Percentiles rank a stretch among this genome's conserved stretches.
These are phyloP conservation scores for Wilcoxina mikolae DNA, from an alignment of 495 filamentous ascomycete species.

Conservation along the genomic window DNA sequence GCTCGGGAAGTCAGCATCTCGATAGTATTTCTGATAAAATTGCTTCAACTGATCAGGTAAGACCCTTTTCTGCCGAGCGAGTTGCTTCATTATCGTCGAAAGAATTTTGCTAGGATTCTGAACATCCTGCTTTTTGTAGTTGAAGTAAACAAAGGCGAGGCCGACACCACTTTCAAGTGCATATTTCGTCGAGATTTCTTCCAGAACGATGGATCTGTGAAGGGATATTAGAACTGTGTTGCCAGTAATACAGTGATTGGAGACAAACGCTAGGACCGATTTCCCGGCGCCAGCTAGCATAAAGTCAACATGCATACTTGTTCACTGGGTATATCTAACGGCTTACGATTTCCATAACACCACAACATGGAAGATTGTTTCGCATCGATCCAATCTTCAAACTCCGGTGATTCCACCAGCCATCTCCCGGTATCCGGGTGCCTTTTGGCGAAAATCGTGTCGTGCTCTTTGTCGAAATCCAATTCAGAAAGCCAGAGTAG, in stretches of 20 bases:
- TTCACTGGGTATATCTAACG: not conserved
- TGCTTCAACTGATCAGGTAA: not conserved
- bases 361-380: not conserved
- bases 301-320: not conserved
- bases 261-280: not conserved
- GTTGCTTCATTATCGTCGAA: not conserved
- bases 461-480: not conserved
- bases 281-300: not conserved
- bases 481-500: not conserved
- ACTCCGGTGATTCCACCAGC: not conserved
- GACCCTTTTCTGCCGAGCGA: not conserved
- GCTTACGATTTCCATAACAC: conserved; percentile 4
- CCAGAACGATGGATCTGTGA: not conserved
- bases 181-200: not conserved
- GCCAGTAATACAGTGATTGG: not conserved
- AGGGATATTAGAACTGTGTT: not conserved
- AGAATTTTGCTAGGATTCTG: not conserved
- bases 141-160: not conserved
- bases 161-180: not conserved
- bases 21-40: not conserved
- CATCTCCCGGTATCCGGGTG: conserved; percentile 5
- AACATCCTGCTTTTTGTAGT: not conserved
- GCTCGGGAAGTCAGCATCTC: not conserved
- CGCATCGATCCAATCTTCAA: not conserved
- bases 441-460: not conserved